Conservation (phyloP, 257 asterid genomes). For the Solanum medicagineum region DNA sequence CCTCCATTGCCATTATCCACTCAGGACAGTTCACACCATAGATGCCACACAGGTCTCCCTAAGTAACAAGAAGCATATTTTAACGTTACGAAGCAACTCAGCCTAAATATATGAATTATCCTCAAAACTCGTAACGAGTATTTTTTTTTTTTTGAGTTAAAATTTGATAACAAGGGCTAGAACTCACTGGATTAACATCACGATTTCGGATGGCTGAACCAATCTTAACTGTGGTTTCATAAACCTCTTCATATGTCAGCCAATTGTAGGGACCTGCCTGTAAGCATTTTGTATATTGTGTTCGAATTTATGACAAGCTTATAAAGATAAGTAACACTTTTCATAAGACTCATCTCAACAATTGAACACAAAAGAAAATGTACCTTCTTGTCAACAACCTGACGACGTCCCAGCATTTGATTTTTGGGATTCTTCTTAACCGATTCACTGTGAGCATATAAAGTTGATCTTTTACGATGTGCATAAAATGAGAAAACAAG, state of each 20-base stretch:
- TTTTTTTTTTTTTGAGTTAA: neutral
- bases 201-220: slow-evolving; percentile 75
- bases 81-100: neutral
- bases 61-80: neutral
- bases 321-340: neutral
- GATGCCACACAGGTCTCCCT: slow-evolving; percentile 90
- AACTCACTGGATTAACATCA: slow-evolving; percentile 61
- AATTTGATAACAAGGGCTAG: neutral
- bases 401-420: slow-evolving; percentile 66
- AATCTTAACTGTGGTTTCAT: slow-evolving; percentile 31
- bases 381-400: slow-evolving; percentile 55
- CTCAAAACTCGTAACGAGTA: neutral
- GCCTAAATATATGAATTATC: neutral
- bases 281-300: neutral
- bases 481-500: neutral
- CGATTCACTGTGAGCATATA: slow-evolving; percentile 25
- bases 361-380: neutral
- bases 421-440: slow-evolving; percentile 27
- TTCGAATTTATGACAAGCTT: neutral
- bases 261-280: slow-evolving; percentile 67
- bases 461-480: neutral
- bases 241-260: slow-evolving; percentile 53
- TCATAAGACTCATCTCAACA: neutral
- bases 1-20: slow-evolving; percentile 96
- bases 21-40: slow-evolving; percentile 80